Conservation (phyloP, 1,284 basidiomycete genomes). For the Pterulicium gracile region DNA sequence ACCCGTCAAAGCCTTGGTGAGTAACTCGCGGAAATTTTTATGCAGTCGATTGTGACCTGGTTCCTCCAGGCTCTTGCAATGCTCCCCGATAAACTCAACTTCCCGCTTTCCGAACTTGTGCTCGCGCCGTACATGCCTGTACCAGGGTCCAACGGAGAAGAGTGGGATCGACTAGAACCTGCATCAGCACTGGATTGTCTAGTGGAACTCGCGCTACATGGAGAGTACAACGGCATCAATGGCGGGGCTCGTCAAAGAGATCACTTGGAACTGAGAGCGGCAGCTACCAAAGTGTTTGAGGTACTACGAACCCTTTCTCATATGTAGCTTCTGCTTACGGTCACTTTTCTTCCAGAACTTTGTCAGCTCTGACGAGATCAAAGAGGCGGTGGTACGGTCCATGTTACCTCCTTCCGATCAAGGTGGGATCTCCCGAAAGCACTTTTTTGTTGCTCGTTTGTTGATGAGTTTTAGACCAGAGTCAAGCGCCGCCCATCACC, state of each 20-base stretch:
- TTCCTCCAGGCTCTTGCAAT: conserved; percentile 46
- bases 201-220: conserved; percentile 63
- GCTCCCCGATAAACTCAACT: conserved; percentile 49
- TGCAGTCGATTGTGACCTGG: conserved; percentile 8
- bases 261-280: conserved; percentile 52
- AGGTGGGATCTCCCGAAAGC: conserved; percentile 3
- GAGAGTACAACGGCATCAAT: conserved; percentile 65
- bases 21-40: conserved; percentile 6
- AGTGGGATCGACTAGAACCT: conserved; percentile 74
- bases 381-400: conserved; percentile 51
- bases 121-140: conserved; percentile 75
- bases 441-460: conserved; percentile 6
- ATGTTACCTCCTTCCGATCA: conserved; percentile 49
- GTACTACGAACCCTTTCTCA: conserved; percentile 26
- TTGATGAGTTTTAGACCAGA: background rate
- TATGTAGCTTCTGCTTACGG: background rate
- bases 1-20: conserved; percentile 74
- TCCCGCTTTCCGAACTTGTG: conserved; percentile 50
- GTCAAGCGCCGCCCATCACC: conserved; percentile 32
- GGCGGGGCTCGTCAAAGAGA: conserved; percentile 44
- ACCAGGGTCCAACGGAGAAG: conserved; percentile 76
- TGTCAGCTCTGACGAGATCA: conserved; percentile 57
- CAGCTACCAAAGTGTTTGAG: conserved; percentile 62
- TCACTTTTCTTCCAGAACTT: conserved; percentile 41
- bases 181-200: conserved; percentile 68